Conservation (phyloP, 139 green algal species). For the Tetratostichococcus sp. region DNA sequence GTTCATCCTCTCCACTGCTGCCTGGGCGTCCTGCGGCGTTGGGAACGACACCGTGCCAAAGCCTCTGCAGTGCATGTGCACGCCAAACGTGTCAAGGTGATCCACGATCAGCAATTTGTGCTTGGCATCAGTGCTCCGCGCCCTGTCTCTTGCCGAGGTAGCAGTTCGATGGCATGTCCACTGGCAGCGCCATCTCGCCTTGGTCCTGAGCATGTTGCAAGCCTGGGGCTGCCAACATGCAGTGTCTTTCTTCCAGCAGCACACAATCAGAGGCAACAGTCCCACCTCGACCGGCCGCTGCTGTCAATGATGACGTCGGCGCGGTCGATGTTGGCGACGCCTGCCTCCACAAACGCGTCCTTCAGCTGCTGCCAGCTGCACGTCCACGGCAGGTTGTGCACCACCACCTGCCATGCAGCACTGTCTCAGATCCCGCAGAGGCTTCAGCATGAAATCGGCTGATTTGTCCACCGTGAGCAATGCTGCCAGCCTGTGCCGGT, state of each 20-base stretch:
- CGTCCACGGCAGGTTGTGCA: conserved; percentile 89
- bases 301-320: conserved; percentile 81
- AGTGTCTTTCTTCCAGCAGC: too few species aligned
- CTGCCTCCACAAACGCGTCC: conserved; percentile 69
- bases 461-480: not conserved
- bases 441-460: not conserved
- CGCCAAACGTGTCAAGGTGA: not conserved
- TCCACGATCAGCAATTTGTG: not conserved
- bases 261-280: not conserved
- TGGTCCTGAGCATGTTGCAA: too few species aligned
- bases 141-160: not conserved
- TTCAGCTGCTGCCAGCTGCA: conserved; percentile 85
- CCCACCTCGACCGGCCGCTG: conserved; percentile 62
- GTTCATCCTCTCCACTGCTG: conserved; percentile 71
- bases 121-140: not conserved
- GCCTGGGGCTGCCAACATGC: not conserved
- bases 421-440: not conserved
- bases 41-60: conserved; percentile 83
- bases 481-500: not conserved
- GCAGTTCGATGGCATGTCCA: not conserved
- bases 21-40: conserved; percentile 55
- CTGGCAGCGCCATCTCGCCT: not conserved
- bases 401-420: conserved; percentile 63
- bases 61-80: conserved; percentile 44
- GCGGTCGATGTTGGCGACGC: conserved; percentile 51